phyloP scores from a whole-genome alignment of 2,329 filamentous ascomycete genomes.

The Westerdykella aurantiaca region DNA sequence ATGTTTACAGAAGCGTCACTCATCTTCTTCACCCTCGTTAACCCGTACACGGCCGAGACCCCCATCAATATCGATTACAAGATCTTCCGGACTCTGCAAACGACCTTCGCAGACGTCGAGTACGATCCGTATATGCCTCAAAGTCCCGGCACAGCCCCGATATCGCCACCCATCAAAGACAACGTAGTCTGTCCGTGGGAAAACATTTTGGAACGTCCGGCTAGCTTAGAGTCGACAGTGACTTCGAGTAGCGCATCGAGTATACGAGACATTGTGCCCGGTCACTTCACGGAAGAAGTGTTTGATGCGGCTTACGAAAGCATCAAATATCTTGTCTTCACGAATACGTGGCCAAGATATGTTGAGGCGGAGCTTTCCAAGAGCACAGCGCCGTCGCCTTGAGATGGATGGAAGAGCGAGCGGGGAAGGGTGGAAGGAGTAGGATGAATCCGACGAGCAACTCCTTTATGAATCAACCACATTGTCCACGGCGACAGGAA shows the following conservation, averaged over 20 bases:
- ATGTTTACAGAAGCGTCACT: slow-evolving; percentile 36
- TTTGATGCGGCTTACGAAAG: slow-evolving; percentile 35
- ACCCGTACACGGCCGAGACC: slow-evolving; percentile 33
- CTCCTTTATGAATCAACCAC: no score
- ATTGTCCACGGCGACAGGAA: no score
- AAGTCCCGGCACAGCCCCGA: slow-evolving; percentile 17
- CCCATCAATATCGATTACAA: slow-evolving; percentile 39
- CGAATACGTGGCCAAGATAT: slow-evolving; percentile 36
- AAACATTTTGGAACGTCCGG: slow-evolving; percentile 27
- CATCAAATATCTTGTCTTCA: slow-evolving; percentile 37
- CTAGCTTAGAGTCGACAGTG: slow-evolving; percentile 25
- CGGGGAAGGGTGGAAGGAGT: no score
- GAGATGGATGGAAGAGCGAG: not conserved
- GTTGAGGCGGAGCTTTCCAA: slow-evolving; percentile 28
- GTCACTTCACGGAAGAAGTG: slow-evolving; percentile 29
- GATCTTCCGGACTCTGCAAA: slow-evolving; percentile 32
- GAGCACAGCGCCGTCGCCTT: slow-evolving; percentile 9
- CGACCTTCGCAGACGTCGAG: slow-evolving; percentile 26
- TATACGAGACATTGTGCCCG: slow-evolving; percentile 26
- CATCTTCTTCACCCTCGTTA: slow-evolving; percentile 36
- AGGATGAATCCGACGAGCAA: no score
- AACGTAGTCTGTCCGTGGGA: slow-evolving; percentile 38
- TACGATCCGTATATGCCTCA: slow-evolving; percentile 33
- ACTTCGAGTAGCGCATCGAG: slow-evolving; percentile 20
- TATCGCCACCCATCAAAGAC: slow-evolving; percentile 20